Percentiles rank a stretch among this genome's conserved stretches.
Conservation (phyloP, 2,329 filamentous ascomycete genomes). For the Verticillium isaacii region DNA sequence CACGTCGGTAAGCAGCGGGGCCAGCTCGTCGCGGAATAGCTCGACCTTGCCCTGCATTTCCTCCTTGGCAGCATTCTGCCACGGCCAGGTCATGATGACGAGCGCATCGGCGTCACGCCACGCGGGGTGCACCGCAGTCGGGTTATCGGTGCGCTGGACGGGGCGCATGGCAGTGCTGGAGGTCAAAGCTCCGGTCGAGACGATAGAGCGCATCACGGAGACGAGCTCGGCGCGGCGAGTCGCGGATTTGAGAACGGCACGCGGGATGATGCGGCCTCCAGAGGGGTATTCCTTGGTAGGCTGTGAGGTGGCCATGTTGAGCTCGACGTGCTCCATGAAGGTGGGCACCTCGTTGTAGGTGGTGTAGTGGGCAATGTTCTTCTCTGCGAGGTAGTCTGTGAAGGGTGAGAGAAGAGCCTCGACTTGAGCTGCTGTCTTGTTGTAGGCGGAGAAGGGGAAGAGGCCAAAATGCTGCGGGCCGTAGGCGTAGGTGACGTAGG, state of each 20-base stretch:
- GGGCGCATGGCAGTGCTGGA: constrained; percentile 2
- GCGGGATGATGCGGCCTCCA: constrained; percentile 38
- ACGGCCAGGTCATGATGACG: constrained; percentile 10
- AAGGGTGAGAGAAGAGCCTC: constrained; percentile 37
- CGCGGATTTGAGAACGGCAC: constrained; percentile 25
- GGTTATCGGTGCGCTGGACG: background rate
- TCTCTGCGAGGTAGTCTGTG: constrained; percentile 31
- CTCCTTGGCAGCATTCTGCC: constrained; percentile 17
- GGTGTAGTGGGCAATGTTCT: background rate
- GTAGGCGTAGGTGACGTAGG: constrained; percentile 1
- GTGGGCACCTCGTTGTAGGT: background rate
- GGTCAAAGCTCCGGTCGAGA: background rate
- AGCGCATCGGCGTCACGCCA: constrained; percentile 14
- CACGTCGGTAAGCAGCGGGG: constrained; percentile 27
- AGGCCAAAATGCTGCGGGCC: background rate
- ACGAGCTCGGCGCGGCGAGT: constrained; percentile 14
- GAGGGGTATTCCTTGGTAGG: constrained; percentile 26
- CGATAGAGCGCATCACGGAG: constrained; percentile 4
- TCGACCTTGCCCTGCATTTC: constrained; percentile 19
- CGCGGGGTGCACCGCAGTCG: constrained; percentile 16
- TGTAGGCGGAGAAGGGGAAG: constrained; percentile 7
- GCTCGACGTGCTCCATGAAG: constrained; percentile 24
- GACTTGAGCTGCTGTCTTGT: constrained; percentile 35
- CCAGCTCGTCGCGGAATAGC: constrained; percentile 14
- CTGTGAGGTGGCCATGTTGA: constrained; percentile 21